Evolutionary conservation across 129 eudicot species (phyloP).

Genomic region (Arctium minus): DNA sequence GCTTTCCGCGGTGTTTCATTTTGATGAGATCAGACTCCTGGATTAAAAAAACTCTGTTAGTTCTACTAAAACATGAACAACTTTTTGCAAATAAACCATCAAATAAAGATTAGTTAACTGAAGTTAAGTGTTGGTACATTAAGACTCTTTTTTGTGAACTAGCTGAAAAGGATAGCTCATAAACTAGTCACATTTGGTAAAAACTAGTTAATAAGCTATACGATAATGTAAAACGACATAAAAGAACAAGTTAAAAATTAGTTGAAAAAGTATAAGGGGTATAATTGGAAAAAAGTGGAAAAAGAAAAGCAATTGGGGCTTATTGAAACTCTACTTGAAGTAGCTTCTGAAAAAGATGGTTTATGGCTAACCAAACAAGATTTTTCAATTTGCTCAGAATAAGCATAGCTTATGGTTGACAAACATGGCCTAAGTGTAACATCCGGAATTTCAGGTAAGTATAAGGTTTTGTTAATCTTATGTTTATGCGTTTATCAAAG

Average conservation of each 20-base stretch:
- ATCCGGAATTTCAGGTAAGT: too few relatives aligned
- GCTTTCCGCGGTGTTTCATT: slow-evolving; percentile 55
- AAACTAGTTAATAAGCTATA: neutral
- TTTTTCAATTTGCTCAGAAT: neutral
- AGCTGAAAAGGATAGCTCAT: too few relatives aligned
- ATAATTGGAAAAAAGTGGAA: too few relatives aligned
- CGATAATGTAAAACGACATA: neutral
- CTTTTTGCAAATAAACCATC: neutral
- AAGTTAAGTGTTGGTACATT: neutral
- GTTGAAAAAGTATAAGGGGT: too few relatives aligned
- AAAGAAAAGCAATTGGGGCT: too few relatives aligned
- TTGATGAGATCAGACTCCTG: slow-evolving; percentile 67
- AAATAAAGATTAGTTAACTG: neutral
- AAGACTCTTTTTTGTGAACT: neutral
- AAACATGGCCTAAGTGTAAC: neutral
- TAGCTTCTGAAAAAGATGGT: too few relatives aligned
- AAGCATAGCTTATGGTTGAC: neutral
- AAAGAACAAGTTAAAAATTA: too few relatives aligned
- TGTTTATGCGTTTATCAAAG: too few relatives aligned
- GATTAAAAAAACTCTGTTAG: neutral
- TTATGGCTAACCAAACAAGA: too few relatives aligned
- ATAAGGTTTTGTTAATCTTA: too few relatives aligned
- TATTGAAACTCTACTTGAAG: too few relatives aligned
- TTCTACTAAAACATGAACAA: neutral
- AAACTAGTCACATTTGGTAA: neutral